Base-by-base conservation (phyloP, 2,329 filamentous ascomycete species). In the Sporothrix humicola region DNA sequence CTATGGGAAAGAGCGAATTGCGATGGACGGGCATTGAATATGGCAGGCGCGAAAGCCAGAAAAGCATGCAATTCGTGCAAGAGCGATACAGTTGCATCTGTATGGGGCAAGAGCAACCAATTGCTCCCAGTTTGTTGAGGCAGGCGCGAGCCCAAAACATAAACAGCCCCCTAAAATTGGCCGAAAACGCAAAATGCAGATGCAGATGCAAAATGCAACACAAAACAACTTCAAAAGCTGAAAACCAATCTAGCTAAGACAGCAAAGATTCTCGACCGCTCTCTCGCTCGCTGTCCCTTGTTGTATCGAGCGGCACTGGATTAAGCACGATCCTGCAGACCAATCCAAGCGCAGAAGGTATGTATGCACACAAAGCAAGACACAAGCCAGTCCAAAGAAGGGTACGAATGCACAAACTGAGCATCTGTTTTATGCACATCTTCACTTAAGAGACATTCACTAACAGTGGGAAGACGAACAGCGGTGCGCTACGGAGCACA, bases 21-120 rank as follows among this genome's bases (percentile, higher is more conserved):
- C 65, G 46, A 69, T 69, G 48, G 66, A 26, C 42, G 42, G 42
- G 20, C n/a, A 26, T 23, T 13, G 23, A 63, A n/a, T 17, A 31
- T 50, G 65, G 66, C 66, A 69, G 48, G 48, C 15, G 48, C 66
- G 66, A 69, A 26, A 26, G 48, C 46, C 17, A 69, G n/a, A 69
- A 12, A 20, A 8, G 3, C 23, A 54, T 37, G 63, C 44, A 26
- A 26, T 37, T 37, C 52, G 42, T 65, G 61, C 61, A 65, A 65
- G 61, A 48, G 61, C 61, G 42, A 65, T 44, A 46, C 42, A 63
- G 20, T 17, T 12, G 23, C 61, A 68, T 13, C 15, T 26, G 17
- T 23, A 48, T 23, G n/a, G 42, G 42, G 61, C 42, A 65, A 15
- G 42, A 17, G 5, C 61, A 48, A 66, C n/a, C 61, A 20, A 9